A percentile compares a stretch with the other conserved stretches of the same genome.
Conservation (phyloP, 2,329 filamentous ascomycete species). For the Talaromyces sp. region DNA sequence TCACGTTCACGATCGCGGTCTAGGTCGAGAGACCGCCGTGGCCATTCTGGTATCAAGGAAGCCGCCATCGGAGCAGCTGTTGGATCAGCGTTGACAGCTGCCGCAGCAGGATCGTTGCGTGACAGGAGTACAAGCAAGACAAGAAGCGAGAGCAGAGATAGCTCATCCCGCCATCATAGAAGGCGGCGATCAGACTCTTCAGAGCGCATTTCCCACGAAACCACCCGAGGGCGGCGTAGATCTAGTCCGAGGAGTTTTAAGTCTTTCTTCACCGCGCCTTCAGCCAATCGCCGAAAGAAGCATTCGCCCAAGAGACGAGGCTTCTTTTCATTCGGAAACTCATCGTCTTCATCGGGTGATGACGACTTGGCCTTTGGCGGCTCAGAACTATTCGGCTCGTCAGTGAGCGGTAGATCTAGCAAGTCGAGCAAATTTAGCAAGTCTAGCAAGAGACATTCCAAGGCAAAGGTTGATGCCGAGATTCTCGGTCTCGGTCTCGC, state of each 20-base stretch:
- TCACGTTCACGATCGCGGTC: constrained; percentile 41
- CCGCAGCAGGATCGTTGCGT: not conserved
- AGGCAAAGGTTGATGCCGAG: constrained; percentile 40
- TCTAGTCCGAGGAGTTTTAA: constrained; percentile 43
- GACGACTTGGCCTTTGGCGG: constrained; percentile 67
- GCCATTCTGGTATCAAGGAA: constrained; percentile 26
- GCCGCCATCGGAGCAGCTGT: constrained; percentile 34
- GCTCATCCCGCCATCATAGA: constrained; percentile 17
- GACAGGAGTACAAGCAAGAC: constrained; percentile 1
- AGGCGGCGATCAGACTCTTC: constrained; percentile 48
- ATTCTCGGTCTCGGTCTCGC: constrained; percentile 46
- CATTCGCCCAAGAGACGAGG: constrained; percentile 44
- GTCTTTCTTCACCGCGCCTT: constrained; percentile 61
- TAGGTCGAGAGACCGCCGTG: constrained; percentile 16
- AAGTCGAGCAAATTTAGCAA: constrained; percentile 29
- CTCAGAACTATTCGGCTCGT: constrained; percentile 42
- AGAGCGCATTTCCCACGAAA: constrained; percentile 6
- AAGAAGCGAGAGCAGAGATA: not conserved
- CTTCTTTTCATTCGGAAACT: constrained; percentile 58
- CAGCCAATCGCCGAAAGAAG: constrained; percentile 48
- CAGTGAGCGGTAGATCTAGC: constrained; percentile 10
- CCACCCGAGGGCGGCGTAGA: constrained; percentile 9
- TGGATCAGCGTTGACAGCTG: constrained; percentile 13
- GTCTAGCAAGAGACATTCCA: constrained; percentile 21
- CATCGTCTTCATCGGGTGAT: constrained; percentile 64